These are phyloP conservation scores for Phytophthora foliorum DNA, from an alignment of 352 stramenopile genomes.

Conservation along the genomic window DNA sequence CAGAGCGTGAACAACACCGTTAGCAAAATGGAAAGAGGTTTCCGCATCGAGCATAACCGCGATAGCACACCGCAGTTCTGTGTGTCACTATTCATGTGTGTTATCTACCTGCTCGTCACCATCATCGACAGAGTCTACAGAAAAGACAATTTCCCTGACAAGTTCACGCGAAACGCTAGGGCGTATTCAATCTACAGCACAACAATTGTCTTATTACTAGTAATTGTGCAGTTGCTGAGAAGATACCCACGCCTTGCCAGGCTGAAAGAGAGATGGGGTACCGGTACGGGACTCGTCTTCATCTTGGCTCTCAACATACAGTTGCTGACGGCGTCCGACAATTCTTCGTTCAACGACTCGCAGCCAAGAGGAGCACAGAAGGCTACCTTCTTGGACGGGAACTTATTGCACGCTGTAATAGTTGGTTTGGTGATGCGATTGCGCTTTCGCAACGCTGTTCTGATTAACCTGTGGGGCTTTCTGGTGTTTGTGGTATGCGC, in stretches of 20 bases:
- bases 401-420: slow-evolving; percentile 65
- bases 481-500: slow-evolving; percentile 43
- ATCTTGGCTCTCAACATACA: slow-evolving; percentile 53
- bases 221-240: slow-evolving; percentile 41
- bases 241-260: slow-evolving; percentile 44
- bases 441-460: slow-evolving; percentile 61
- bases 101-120: slow-evolving; percentile 41
- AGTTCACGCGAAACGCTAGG: slow-evolving; percentile 23
- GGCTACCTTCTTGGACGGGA: slow-evolving; percentile 52
- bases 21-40: slow-evolving; percentile 66
- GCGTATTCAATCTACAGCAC: slow-evolving; percentile 51
- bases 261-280: slow-evolving; percentile 47
- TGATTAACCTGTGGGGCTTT: slow-evolving; percentile 57
- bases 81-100: slow-evolving; percentile 45
- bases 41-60: slow-evolving; percentile 55
- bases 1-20: slow-evolving; percentile 58
- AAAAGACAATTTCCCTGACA: slow-evolving; percentile 24
- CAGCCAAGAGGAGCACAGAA: slow-evolving; percentile 16
- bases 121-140: slow-evolving; percentile 60
- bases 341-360: neutral
- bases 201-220: slow-evolving; percentile 33
- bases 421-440: slow-evolving; percentile 68
- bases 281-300: slow-evolving; percentile 43
- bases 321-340: slow-evolving; percentile 36
- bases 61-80: slow-evolving; percentile 68